These are phyloP conservation scores for Tausonia pullulans DNA, from an alignment of 1,284 basidiomycete species.

Conservation along the genomic window DNA sequence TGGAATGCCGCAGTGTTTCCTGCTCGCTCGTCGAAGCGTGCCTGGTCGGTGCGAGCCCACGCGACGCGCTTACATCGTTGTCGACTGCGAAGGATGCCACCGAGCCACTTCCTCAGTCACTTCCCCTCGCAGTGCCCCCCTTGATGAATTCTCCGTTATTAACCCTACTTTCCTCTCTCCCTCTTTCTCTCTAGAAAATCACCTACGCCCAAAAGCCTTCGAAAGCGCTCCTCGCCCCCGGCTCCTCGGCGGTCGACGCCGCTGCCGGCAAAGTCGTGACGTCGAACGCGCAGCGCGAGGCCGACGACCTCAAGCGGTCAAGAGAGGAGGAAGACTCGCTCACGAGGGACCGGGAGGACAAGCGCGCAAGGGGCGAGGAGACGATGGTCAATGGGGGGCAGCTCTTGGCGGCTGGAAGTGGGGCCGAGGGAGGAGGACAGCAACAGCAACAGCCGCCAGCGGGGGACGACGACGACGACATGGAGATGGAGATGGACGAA, in stretches of 20 bases:
- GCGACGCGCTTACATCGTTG: not conserved
- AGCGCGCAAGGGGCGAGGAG: slow-evolving; percentile 50
- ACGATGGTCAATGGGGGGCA: slow-evolving; percentile 39
- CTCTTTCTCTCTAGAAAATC: slow-evolving; percentile 49
- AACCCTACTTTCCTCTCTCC: slow-evolving; percentile 2
- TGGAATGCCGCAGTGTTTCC: too few relatives aligned
- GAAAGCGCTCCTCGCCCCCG: slow-evolving; percentile 54
- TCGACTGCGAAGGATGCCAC: not conserved
- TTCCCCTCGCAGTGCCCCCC: too few relatives aligned
- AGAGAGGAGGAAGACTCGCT: slow-evolving; percentile 49
- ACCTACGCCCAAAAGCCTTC: slow-evolving; percentile 77
- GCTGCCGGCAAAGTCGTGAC: slow-evolving; percentile 33
- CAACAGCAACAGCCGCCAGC: too few relatives aligned
- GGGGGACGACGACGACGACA: too few relatives aligned
- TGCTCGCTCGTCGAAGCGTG: too few relatives aligned
- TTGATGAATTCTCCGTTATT: not conserved
- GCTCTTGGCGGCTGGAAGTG: too few relatives aligned
- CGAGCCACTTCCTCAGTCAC: too few relatives aligned
- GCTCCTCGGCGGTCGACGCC: slow-evolving; percentile 46
- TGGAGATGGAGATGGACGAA: too few relatives aligned
- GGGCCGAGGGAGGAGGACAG: too few relatives aligned
- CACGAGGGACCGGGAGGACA: slow-evolving; percentile 40
- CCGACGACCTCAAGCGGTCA: slow-evolving; percentile 46
- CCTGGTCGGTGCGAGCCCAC: not conserved
- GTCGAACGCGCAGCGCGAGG: slow-evolving; percentile 39